A percentile compares a stretch with the other conserved stretches of the same genome.
Conservation (phyloP, 768 basidiomycete genomes). For the Naganishia kalamii region DNA sequence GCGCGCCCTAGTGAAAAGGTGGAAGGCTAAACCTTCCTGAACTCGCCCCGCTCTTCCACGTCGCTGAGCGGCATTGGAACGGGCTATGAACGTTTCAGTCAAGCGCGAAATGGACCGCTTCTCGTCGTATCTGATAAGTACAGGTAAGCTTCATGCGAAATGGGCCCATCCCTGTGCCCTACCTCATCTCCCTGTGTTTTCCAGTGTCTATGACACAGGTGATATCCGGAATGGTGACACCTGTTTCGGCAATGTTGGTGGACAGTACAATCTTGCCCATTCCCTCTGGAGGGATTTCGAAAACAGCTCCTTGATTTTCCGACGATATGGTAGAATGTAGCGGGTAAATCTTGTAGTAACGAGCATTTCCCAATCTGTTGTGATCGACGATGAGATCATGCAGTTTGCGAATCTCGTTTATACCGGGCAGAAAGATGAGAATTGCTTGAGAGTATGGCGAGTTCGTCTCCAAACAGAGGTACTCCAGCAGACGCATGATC, state of each 20-base stretch:
- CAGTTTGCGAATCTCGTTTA: conserved; percentile 84
- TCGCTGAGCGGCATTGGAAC: conserved; percentile 77
- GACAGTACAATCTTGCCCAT: conserved; percentile 90
- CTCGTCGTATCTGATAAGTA: conserved; percentile 63
- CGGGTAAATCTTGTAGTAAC: conserved; percentile 68
- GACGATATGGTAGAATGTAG: conserved; percentile 89
- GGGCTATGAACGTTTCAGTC: conserved; percentile 83
- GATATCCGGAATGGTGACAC: conserved; percentile 96
- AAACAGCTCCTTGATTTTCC: conserved; percentile 83
- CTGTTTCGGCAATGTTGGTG: conserved; percentile 92
- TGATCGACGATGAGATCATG: conserved; percentile 77
- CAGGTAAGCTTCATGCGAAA: conserved; percentile 34
- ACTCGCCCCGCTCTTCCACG: conserved; percentile 88
- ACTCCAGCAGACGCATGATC: conserved; percentile 73
- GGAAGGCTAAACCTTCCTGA: conserved; percentile 81
- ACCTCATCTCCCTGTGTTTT: conserved; percentile 88
- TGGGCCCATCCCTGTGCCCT: conserved; percentile 34
- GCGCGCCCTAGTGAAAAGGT: conserved; percentile 81
- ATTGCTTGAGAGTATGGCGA: conserved; percentile 66
- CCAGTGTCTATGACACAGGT: conserved; percentile 93
- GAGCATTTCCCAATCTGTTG: conserved; percentile 58
- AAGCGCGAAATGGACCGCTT: conserved; percentile 90
- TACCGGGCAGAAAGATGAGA: conserved; percentile 87
- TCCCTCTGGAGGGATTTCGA: conserved; percentile 73
- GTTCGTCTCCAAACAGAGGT: conserved; percentile 64